These are phyloP conservation scores for Colletotrichum lupini DNA, from an alignment of 2,329 filamentous ascomycete species.

Conservation along the genomic window DNA sequence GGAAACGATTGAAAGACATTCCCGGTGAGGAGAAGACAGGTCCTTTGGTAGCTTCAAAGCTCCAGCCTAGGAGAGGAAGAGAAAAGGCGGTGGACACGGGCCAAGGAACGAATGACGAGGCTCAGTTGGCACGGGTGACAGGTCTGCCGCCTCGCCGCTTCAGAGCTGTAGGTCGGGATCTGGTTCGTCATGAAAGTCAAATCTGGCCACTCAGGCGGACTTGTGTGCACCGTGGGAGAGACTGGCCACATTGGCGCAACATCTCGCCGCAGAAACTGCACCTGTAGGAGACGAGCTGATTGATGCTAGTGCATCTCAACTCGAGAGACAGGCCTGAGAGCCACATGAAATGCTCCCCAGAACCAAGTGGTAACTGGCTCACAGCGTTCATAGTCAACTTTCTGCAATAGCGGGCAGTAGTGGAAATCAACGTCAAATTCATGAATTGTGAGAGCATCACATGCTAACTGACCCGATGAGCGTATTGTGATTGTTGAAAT, in stretches of 20 bases:
- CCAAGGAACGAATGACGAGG: constrained; percentile 17
- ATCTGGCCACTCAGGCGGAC: constrained; percentile 25
- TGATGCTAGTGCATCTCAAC: constrained; percentile 35
- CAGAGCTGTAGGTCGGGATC: constrained; percentile 18
- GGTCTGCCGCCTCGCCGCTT: constrained; percentile 24
- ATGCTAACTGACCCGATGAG: background rate
- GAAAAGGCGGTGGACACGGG: constrained; percentile 23
- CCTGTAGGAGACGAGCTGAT: constrained; percentile 23
- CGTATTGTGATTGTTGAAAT: background rate
- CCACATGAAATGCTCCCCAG: constrained; percentile 17
- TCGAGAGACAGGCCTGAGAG: constrained; percentile 3
- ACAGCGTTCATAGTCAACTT: constrained; percentile 22
- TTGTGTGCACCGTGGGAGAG: constrained; percentile 11
- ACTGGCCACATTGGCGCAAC: constrained; percentile 2
- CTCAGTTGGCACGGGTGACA: constrained; percentile 19
- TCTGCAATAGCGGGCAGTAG: background rate
- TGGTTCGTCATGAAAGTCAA: constrained; percentile 22
- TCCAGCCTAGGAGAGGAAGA: constrained; percentile 61
- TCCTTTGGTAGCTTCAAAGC: constrained; percentile 74
- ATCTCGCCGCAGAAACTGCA: background rate
- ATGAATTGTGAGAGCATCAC: constrained; percentile 19
- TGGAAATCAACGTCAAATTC: constrained; percentile 25
- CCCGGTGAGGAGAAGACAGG: constrained; percentile 48
- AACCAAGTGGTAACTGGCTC: constrained; percentile 31
- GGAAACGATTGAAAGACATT: constrained; percentile 44